Conservation (phyloP, 1,139 yeast genomes). For the Kodamaea alishanica region DNA sequence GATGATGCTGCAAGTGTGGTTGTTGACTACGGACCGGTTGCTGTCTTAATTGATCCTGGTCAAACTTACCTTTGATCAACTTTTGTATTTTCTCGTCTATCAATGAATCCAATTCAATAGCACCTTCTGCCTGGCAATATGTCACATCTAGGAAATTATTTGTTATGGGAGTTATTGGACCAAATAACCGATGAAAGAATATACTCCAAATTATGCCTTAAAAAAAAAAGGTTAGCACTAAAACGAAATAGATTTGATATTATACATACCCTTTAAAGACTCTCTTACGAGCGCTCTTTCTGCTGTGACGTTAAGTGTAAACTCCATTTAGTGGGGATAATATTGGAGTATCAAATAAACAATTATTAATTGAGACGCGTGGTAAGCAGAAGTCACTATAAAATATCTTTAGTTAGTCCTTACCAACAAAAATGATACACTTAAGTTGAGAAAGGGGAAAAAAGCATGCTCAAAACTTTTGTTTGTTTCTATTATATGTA, state of each 20-base stretch:
- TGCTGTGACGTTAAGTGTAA: slow-evolving; percentile 34
- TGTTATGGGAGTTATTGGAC: slow-evolving; percentile 56
- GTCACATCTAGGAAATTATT: slow-evolving; percentile 42
- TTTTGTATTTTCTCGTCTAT: slow-evolving; percentile 42
- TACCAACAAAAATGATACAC: too few relatives aligned
- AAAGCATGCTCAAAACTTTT: too few relatives aligned
- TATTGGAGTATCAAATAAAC: too few relatives aligned
- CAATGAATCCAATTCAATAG: slow-evolving; percentile 42
- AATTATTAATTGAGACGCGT: too few relatives aligned
- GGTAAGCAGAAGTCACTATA: too few relatives aligned
- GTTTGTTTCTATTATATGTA: too few relatives aligned
- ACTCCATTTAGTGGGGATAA: slow-evolving; percentile 28
- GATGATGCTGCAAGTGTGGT: neutral
- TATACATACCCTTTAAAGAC: slow-evolving; percentile 42
- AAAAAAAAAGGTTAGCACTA: slow-evolving; percentile 17
- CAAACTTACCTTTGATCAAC: slow-evolving; percentile 31
- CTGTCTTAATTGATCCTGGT: slow-evolving; percentile 8
- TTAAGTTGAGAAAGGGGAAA: too few relatives aligned
- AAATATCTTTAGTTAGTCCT: too few relatives aligned
- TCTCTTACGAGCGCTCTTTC: slow-evolving; percentile 45
- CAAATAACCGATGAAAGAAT: slow-evolving; percentile 68
- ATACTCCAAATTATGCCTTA: slow-evolving; percentile 63
- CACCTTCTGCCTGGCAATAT: slow-evolving; percentile 41
- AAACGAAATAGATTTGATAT: neutral
- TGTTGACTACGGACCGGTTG: too few relatives aligned